These are phyloP conservation scores for Rhizopus sp. DNA, from an alignment of 371 early-diverging fungal genomes.

Conservation along the genomic window DNA sequence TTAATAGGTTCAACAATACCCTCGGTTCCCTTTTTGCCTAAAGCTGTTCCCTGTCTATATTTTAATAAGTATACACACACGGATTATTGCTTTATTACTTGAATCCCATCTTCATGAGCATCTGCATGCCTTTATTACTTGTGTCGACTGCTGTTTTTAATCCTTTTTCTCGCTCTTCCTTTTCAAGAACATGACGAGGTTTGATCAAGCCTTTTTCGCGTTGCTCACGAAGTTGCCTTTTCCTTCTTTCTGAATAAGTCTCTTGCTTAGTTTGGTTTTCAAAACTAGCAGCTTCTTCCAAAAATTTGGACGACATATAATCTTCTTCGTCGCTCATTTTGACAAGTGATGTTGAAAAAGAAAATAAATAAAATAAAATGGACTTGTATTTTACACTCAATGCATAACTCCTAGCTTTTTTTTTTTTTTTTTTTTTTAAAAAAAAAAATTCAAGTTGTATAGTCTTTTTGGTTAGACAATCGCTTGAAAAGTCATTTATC, in stretches of 20 bases:
- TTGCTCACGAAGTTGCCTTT: conserved; percentile 50
- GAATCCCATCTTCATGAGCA: conserved; percentile 75
- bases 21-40: conserved; percentile 20
- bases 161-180: conserved; percentile 60
- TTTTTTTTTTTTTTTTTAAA: too few species aligned
- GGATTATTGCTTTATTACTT: conserved; percentile 38
- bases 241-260: conserved; percentile 51
- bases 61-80: background rate
- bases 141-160: conserved; percentile 46
- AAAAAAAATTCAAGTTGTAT: too few species aligned
- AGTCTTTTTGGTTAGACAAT: too few species aligned
- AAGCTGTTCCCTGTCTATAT: conserved; percentile 44
- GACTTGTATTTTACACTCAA: too few species aligned
- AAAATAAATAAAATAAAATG: background rate
- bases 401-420: too few species aligned
- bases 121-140: conserved; percentile 67
- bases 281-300: conserved; percentile 40
- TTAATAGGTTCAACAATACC: conserved; percentile 49
- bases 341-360: background rate
- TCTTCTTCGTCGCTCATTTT: conserved; percentile 49
- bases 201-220: conserved; percentile 46
- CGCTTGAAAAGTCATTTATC: too few species aligned
- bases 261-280: conserved; percentile 30
- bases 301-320: conserved; percentile 62
- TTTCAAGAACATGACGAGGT: conserved; percentile 42